Evolutionary conservation across 371 early-diverging fungal species (phyloP), one percentile per base, ranked within the genome.

Genomic region (Mortierella sp.): DNA sequence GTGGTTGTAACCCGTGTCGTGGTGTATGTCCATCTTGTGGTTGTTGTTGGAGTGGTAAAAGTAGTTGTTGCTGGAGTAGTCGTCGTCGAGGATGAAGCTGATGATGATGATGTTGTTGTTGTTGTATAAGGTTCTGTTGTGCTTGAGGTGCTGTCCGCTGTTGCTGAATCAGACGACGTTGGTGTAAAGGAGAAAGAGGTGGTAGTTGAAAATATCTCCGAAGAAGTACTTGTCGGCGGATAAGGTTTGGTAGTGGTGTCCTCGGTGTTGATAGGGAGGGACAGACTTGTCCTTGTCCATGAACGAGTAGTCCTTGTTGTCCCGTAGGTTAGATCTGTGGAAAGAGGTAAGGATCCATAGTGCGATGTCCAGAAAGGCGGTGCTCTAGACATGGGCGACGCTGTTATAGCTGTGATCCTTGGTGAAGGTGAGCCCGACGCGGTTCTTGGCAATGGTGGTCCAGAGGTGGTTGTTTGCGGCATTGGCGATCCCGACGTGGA

Each of bases 1-100:
- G 80, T 55, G 61, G 74, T 75, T 11, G 80, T 59, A 48, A 48
- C 9, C 48, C 48, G 48, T 75, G 48, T 69, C 11, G 50, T 5
- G 26, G 69, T 13, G 40, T 26, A 19, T 40, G 69, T 48, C 16
- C 55, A 76, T 28, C 46, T 71, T 21, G 48, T 53, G 4, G 48
- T 31, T 37, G 59, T 55, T 5, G 48, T 69, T 43, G 51, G 46
- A n/a, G 24, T 51, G 5, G 34, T 26, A 1, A 21, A 24, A 21
- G 31, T 31, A 2, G 75, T 51, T 5, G 40, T 69, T 26, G 75
- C 51, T 34, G 51, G 16, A 16, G 46, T 28, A 14, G 61, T 59
- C 44, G 53, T 43, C 21, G 50, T 50, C 11, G 74, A 28, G 19
- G 71, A 24, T 9, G 48, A 3, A 43, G n/a, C 13, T 21, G 53